Evolutionary conservation across 257 asterid genomes (phyloP), one percentile per base, ranked within the genome.

Genomic region (Jasminum sambac): DNA sequence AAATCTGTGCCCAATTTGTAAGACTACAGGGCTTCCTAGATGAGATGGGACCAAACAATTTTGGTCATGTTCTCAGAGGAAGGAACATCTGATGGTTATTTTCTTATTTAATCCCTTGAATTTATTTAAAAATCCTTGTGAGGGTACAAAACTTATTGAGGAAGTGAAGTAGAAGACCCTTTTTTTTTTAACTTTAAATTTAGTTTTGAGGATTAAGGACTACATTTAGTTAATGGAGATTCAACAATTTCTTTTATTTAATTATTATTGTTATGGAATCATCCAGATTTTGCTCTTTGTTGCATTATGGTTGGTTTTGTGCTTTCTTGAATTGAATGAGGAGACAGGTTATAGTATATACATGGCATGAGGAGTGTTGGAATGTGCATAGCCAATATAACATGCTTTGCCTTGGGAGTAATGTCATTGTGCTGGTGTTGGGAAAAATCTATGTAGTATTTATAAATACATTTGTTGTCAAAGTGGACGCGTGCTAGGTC

Each of bases 1-100:
- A 75, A 87, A 87, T 69, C 3, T 84, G 42, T 87, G 93, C 84
- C 89, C 93, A 10, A 81, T 87, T 65, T 87, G 93, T 68, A 87
- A 87, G 80, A 83, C 84, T 4, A 79, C 93, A 0, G 92, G 85
- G 21, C 78, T 87, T 55, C 38, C 59, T 17, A 64, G 75, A 0
- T 83, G 81, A 87, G 71, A 63, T 64, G 16, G 4, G 34, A 41
- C 70, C 55, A 14, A 14, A 14, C 71, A 38, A 40, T 36, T 39
- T 57, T 42, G 78, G 67, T 12, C 19, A 30, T 59, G 11, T 2
- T 2, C 62, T 55, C 30, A 36, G 65, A 13, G 59, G 24, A 19
- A 19, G 13, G 14, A 40, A 6, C 4, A 8, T 11, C 44, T 40
- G 9, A 7, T 40, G 5, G 9, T 40, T 40, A 2, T 40, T 8